These are phyloP conservation scores for Saccharum officinarum DNA, from an alignment of 176 grass and related monocot genomes.

Conservation along the genomic window DNA sequence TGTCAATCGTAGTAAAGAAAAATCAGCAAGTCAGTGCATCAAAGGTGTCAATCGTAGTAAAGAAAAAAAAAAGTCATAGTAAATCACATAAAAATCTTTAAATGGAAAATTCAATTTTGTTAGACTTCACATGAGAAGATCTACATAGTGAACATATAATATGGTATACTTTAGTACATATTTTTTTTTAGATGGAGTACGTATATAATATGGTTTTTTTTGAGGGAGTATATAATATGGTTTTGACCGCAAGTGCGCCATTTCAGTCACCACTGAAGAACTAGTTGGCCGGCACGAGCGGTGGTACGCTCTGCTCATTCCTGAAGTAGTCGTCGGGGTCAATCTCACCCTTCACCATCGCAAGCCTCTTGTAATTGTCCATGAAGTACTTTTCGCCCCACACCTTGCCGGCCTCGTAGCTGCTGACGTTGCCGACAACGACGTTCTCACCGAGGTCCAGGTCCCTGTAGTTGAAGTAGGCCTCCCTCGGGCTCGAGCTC, in stretches of 20 bases:
- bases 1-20: too few relatives aligned
- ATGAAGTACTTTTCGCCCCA: constrained; percentile 34
- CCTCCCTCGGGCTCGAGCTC: constrained; percentile 12
- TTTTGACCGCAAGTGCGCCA: neutral
- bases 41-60: too few relatives aligned
- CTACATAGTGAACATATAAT: too few relatives aligned
- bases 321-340: constrained; percentile 37
- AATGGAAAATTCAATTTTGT: too few relatives aligned
- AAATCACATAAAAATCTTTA: too few relatives aligned
- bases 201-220: too few relatives aligned
- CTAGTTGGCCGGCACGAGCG: constrained; percentile 5
- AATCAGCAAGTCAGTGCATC: too few relatives aligned
- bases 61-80: too few relatives aligned
- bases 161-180: too few relatives aligned
- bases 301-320: constrained; percentile 42
- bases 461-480: constrained; percentile 47
- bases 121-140: too few relatives aligned
- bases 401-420: constrained; percentile 4
- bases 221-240: too few relatives aligned
- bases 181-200: too few relatives aligned
- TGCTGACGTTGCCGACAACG: neutral
- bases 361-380: constrained; percentile 31
- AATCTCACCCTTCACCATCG: constrained; percentile 15
- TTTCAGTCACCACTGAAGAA: neutral
- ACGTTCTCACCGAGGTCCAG: constrained; percentile 2